Base-by-base conservation (phyloP, 495 filamentous ascomycete species). In the Annulohypoxylon nitens region DNA sequence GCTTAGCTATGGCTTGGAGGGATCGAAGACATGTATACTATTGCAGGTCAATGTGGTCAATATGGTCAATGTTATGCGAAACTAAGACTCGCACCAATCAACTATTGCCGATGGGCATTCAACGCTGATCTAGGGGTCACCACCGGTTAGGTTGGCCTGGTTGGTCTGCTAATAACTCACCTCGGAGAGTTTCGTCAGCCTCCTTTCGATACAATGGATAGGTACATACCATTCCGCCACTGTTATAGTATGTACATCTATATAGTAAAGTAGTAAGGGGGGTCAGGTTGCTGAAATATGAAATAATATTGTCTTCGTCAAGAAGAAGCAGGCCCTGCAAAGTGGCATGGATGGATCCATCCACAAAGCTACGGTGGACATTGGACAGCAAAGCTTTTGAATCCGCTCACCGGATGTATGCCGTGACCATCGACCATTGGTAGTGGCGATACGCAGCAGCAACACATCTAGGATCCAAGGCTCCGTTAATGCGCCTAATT, bases 401-500 rank as follows among this genome's bases (percentile, higher is more conserved):
- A 64, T 61, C 55, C 71, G 60, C 60, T 64, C 60, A 59, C 50
- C 64, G 64, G 70, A 66, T 62, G 51, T 61, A 64, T 58, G 67
- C 62, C 71, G 51, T 68, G 66, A 43, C 58, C 50, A 61, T 60
- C 64, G 66, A 43, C 58, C 50, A 61, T 60, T 60, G 57, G 8
- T 60, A 37, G 34, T 58, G 61, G 36, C 37, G 58, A 63, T 69
- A 61, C 60, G 48, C 25, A 41, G 33, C 39, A 64, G 53, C 14
- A 43, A n/a, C 64, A 47, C 43, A 63, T 54, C 55, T 66, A 23
- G 66, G 61, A 58, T 34, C 39, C 55, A 64, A 69, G 61, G 58
- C 60, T 48, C 33, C 43, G 71, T 61, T 61, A 23, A 70, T 74
- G 62, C 71, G 65, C 36, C 61, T 69, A 74, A 70, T 70, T 74